Evolutionary conservation across 306 rosid species (phyloP), one percentile per base, ranked within the genome.

Genomic region (Ceratonia siliqua): DNA sequence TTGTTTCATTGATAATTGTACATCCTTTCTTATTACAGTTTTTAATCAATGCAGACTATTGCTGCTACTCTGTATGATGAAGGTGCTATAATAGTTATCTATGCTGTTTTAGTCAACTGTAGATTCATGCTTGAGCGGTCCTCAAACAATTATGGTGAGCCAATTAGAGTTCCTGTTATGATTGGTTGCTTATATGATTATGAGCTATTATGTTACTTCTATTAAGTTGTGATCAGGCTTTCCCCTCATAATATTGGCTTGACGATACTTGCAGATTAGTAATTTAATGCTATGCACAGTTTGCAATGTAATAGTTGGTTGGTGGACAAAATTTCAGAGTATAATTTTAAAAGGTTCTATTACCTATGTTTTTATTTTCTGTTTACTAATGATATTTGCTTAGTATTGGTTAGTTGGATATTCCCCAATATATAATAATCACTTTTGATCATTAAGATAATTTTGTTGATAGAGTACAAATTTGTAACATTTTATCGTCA

Each of bases 51-150:
- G 83, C 78, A 94, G 99, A 84, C 89, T 69, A 82, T 94, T 78
- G 96, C 96, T 59, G 90, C 91, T 10, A 82, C 89, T 56, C 84
- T 94, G 54, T 94, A 92, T 70, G 96, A 94, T 76, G 99, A 94
- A 82, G 97, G 97, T 63, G 97, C 93, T 17, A 82, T 89, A 68
- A 81, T 91, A 61, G 89, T 92, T 77, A 87, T 92, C 63, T 92
- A 87, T 72, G 88, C 96, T 53, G 86, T 94, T 85, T 72, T 94
- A 80, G 96, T 94, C 77, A 92, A 85, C 87, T 92, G 93, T 80
- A 87, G 97, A 85, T 87, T 79, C 75, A 90, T 94, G 96, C 92
- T 94, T 75, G 99, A 94, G 83, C 89, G 96, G 86, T 90, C 95
- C 76, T 87, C 96, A 32, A 92, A 94, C 87, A 94, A 73, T 78